Evolutionary conservation across 768 basidiomycete species (phyloP), one percentile per base, ranked within the genome.

Genomic region (Naganishia vishniacii): DNA sequence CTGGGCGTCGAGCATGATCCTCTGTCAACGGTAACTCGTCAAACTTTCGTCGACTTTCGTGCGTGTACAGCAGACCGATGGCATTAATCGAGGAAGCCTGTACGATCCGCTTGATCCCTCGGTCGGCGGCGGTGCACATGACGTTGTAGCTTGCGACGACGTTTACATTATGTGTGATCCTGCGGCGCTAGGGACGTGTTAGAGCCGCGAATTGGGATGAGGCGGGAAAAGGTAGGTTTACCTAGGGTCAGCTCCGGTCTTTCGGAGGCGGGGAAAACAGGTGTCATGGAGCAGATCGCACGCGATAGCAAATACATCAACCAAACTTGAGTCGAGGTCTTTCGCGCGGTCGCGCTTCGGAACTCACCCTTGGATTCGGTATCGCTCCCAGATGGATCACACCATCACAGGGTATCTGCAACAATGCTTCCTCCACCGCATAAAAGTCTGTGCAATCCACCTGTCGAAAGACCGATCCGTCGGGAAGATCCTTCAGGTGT

Each of bases 41-140:
- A 62, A 72, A 73, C 37, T 26, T 65, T 31, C 47, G 47, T 18
- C 58, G 34, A n/a, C 61, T 42, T 9, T 61, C 51, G 51, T 69
- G 67, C 0, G 69, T 67, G 45, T 62, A 75, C 4, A 41, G 61
- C 49, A 75, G 44, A 18, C 74, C 74, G 4, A 64, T 49, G 29
- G 70, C 71, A 66, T 75, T 75, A 15, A 73, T 69, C 26, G 68
- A 70, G 47, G 71, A 73, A 44, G 74, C 74, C 61, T 75, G 74
- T 5, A 69, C 68, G 29, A 75, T 71, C 48, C 70, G 23, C 62
- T 64, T 69, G 12, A 73, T 64, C 3, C 73, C 74, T 16, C 48
- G 42, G 26, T 62, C 56, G 58, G 63, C 67, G 7, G 70, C 68
- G 3, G 74, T 73, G 18, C 70, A 59, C 28, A 75, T 26, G 9